Conservation (phyloP, 306 rosid genomes). For the Cicer cuneatum region DNA sequence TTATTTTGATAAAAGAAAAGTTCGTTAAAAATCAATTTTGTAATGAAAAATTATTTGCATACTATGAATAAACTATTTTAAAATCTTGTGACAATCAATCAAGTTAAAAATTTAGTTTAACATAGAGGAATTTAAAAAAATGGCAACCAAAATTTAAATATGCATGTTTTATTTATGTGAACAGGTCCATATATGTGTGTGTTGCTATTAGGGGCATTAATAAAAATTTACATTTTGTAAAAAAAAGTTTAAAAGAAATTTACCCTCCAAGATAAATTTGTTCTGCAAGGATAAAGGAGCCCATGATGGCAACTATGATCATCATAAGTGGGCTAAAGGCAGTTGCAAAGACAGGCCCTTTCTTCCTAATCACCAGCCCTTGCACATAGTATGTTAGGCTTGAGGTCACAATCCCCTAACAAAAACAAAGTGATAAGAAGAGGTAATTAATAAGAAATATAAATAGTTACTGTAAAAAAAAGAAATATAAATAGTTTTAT, state of each 20-base stretch:
- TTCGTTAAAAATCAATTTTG: not conserved
- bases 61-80: too few species aligned
- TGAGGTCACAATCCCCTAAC: slow-evolving; percentile 88
- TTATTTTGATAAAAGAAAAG: not conserved
- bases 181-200: not conserved
- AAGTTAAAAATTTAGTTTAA: not conserved
- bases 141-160: not conserved
- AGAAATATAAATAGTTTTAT: too few species aligned
- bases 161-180: not conserved
- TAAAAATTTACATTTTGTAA: slow-evolving; percentile 46
- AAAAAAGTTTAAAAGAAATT: not conserved
- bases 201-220: not conserved
- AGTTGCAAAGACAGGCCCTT: slow-evolving; percentile 95
- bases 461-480: not conserved
- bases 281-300: slow-evolving; percentile 82
- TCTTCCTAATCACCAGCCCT: slow-evolving; percentile 85
- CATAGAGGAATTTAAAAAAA: too few species aligned
- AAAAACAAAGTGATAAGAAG: not conserved
- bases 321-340: slow-evolving; percentile 98
- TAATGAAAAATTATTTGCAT: too few species aligned
- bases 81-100: not conserved
- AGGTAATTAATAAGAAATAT: not conserved
- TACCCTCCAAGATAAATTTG: slow-evolving; percentile 90
- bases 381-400: slow-evolving; percentile 92
- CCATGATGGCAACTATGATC: slow-evolving; percentile 92